Evolutionary conservation across 306 rosid genomes (phyloP), one percentile per base, ranked within the genome.

Genomic region (Benincasa hispida): DNA sequence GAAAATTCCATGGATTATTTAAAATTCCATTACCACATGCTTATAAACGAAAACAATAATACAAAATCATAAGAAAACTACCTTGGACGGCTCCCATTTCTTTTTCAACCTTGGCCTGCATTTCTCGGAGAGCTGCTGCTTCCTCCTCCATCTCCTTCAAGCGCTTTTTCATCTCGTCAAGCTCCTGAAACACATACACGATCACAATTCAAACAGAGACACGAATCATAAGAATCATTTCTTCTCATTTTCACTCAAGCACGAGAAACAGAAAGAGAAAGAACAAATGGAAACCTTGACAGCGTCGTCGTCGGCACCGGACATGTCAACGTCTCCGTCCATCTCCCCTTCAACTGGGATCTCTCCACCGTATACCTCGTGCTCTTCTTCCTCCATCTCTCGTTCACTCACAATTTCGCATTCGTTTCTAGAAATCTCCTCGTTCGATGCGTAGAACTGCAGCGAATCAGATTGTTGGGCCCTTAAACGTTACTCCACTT

Each of bases 51-150:
- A 69, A 69, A 69, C 10, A 42, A 42, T 5, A 6, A 45, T 6
- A 22, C 19, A n/a, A 24, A 24, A 24, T 24, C 21, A 45, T 45
- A 14, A 69, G 8, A 69, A 22, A 45, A 93, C 95, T 3, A 93
- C 98, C 98, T 89, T 89, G 98, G 70, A 87, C 91, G 10, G 89
- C 88, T 32, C 98, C 98, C 88, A 93, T 91, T 51, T 93, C 98
- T 87, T 93, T 93, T 84, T 93, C 98, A 48, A 93, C 98, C 90
- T 91, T 93, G 76, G 98, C 97, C 78, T 93, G 98, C 98, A 93
- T 89, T 76, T 93, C 98, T 5, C 97, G 98, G 48, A 93, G 95
- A 53, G 97, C 98, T 3, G 98, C 93, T 37, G 98, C 98, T 82
- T 93, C 98, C 59, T 93, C 98, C 82, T 93, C 98, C 97, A 93